These are phyloP conservation scores for Mycogone perniciosa DNA, from an alignment of 2,329 filamentous ascomycete genomes.

Conservation along the genomic window DNA sequence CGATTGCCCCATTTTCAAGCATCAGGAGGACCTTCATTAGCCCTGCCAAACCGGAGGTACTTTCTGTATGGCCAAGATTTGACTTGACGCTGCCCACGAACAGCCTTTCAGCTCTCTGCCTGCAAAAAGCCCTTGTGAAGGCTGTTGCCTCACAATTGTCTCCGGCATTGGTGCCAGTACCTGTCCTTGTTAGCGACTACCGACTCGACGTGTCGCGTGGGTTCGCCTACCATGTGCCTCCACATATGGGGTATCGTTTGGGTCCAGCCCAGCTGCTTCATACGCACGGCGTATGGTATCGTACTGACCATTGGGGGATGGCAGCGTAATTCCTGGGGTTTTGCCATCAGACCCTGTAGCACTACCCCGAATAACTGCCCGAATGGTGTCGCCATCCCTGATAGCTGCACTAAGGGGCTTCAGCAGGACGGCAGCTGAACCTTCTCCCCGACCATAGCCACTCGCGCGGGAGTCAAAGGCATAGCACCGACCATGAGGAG, in stretches of 20 bases:
- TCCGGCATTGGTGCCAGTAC: slow-evolving; percentile 12
- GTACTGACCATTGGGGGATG: slow-evolving; percentile 5
- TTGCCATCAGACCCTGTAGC: slow-evolving; percentile 10
- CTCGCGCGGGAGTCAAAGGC: slow-evolving; percentile 20
- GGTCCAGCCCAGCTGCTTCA: slow-evolving; percentile 8
- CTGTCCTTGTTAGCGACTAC: not conserved
- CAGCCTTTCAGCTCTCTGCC: slow-evolving; percentile 1
- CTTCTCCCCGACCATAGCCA: slow-evolving; percentile 48
- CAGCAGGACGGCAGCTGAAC: slow-evolving; percentile 38
- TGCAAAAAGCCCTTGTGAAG: slow-evolving; percentile 9
- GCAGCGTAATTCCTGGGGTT: slow-evolving; percentile 13
- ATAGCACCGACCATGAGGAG: slow-evolving; percentile 11
- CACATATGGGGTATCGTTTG: slow-evolving; percentile 8
- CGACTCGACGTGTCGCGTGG: not conserved
- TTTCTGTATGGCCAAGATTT: slow-evolving; percentile 12
- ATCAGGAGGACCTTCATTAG: slow-evolving; percentile 10
- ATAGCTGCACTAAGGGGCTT: slow-evolving; percentile 40
- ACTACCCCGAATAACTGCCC: slow-evolving; percentile 10
- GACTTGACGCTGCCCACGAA: slow-evolving; percentile 9
- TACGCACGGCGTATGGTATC: slow-evolving; percentile 9
- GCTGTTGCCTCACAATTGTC: slow-evolving; percentile 8
- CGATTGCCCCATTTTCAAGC: slow-evolving; percentile 9
- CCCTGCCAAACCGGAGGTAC: slow-evolving; percentile 9
- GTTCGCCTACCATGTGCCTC: slow-evolving; percentile 9
- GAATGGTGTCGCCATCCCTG: slow-evolving; percentile 19